phyloP scores from a whole-genome alignment of 1,139 yeast genomes.

The Saccharomyces hybrid region DNA sequence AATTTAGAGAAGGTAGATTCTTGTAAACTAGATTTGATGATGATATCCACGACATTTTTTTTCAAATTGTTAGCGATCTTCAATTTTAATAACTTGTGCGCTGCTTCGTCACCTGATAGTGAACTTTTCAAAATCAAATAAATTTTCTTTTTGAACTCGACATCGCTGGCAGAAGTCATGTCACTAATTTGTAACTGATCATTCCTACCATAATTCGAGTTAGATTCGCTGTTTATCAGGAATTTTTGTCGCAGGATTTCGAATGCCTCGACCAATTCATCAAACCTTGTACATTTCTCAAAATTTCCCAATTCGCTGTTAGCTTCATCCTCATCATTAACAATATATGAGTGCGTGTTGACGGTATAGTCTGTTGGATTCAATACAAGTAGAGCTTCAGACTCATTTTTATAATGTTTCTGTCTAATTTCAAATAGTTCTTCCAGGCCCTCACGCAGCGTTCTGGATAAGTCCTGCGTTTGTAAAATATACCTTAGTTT shows the following conservation, averaged over 20 bases:
- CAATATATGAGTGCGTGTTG: not conserved
- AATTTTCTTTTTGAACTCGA: conserved; percentile 63
- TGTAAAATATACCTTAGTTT: conserved; percentile 53
- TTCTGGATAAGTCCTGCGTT: conserved; percentile 42
- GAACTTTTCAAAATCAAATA: conserved; percentile 88
- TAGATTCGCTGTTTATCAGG: not conserved
- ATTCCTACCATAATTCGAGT: not conserved
- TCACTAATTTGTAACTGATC: conserved; percentile 34
- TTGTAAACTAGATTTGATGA: conserved; percentile 78
- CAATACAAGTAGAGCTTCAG: not conserved
- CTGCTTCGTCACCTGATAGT: conserved; percentile 88
- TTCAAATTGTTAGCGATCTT: conserved; percentile 37
- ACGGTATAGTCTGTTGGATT: not conserved
- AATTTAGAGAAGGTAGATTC: conserved; percentile 83
- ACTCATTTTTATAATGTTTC: conserved; percentile 37
- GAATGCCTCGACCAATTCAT: not conserved
- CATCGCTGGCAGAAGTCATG: conserved; percentile 58
- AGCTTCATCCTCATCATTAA: not conserved
- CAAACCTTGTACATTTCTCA: not conserved
- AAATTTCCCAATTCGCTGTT: not conserved
- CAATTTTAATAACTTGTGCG: conserved; percentile 65
- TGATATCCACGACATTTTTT: conserved; percentile 57
- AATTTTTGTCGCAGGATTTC: not conserved
- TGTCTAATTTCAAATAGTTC: conserved; percentile 47
- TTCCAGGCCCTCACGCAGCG: conserved; percentile 46